phyloP scores from a whole-genome alignment of 2,329 filamentous ascomycete species.

The Pyricularia sp. region DNA sequence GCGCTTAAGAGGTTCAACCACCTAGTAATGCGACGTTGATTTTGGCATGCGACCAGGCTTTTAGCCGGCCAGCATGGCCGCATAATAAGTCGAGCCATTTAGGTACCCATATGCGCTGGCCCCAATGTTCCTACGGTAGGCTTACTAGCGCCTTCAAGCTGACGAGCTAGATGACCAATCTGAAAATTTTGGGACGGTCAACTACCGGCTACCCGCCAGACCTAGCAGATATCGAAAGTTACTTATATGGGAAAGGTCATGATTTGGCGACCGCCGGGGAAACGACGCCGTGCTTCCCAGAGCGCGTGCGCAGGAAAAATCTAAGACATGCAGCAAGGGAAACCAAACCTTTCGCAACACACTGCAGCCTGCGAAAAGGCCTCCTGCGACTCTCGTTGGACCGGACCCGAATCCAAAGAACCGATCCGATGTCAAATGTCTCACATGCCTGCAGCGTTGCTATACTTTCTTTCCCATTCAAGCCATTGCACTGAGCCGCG shows the following conservation, averaged over 20 bases:
- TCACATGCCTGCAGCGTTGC: neutral
- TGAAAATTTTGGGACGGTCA: neutral
- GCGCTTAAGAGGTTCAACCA: neutral
- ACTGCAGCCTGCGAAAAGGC: neutral
- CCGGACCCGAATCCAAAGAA: neutral
- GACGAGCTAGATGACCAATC: neutral
- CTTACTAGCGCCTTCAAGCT: neutral
- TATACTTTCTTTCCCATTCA: neutral
- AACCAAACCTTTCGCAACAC: neutral
- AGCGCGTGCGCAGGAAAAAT: neutral
- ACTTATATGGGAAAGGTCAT: neutral
- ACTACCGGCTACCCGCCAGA: neutral
- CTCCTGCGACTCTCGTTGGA: constrained; percentile 1
- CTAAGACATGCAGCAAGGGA: constrained; percentile 1
- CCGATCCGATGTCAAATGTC: constrained; percentile 1
- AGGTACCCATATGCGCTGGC: neutral
- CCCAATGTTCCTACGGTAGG: neutral
- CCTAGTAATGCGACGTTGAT: neutral
- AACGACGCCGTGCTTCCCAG: neutral
- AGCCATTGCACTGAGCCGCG: neutral
- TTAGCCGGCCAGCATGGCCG: neutral
- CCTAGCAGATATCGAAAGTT: neutral
- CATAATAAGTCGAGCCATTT: neutral
- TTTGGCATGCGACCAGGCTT: neutral
- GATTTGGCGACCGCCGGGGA: neutral